A percentile compares a stretch with the other conserved stretches of the same genome.
Evolutionary conservation across 495 filamentous ascomycete species (phyloP).

Genomic region (Pyrenula aspistea): DNA sequence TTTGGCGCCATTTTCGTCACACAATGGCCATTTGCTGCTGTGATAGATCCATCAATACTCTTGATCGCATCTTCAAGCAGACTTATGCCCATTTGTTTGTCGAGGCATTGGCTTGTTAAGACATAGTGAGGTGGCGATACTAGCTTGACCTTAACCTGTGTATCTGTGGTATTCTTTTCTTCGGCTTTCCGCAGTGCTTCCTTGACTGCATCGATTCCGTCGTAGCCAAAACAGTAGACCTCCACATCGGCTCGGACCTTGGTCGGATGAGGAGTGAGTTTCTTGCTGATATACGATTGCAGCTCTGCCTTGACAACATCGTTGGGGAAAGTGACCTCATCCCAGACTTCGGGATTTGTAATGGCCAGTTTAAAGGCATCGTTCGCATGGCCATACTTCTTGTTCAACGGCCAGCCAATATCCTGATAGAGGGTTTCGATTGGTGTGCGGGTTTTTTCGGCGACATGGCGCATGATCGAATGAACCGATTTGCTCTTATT

Average conservation of each 20-base stretch:
- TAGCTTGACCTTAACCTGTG: conserved; percentile 91
- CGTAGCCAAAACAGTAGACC: conserved; percentile 96
- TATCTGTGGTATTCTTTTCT: conserved; percentile 75
- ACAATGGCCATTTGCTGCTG: conserved; percentile 59
- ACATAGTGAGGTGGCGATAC: conserved; percentile 94
- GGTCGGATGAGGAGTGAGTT: conserved; percentile 89
- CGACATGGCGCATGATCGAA: conserved; percentile 94
- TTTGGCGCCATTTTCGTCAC: conserved; percentile 95
- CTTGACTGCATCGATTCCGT: conserved; percentile 98
- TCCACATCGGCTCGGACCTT: conserved; percentile 97
- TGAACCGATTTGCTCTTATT: conserved; percentile 99
- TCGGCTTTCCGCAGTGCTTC: conserved; percentile 75
- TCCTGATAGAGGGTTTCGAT: conserved; percentile 87
- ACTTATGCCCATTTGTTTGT: conserved; percentile 76
- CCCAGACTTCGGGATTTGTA: conserved; percentile 96
- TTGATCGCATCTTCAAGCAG: conserved; percentile 79
- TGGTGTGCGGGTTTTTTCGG: conserved; percentile 87
- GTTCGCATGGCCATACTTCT: conserved; percentile 91
- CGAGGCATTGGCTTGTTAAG: conserved; percentile 81
- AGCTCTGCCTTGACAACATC: conserved; percentile 79
- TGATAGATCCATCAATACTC: conserved; percentile 68
- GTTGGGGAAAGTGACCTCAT: conserved; percentile 77
- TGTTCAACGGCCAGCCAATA: conserved; percentile 95
- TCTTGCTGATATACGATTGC: conserved; percentile 86
- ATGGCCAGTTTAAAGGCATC: conserved; percentile 99